Conservation (phyloP, 148 eudicot genomes). For the Camellia lanceoleosa region DNA sequence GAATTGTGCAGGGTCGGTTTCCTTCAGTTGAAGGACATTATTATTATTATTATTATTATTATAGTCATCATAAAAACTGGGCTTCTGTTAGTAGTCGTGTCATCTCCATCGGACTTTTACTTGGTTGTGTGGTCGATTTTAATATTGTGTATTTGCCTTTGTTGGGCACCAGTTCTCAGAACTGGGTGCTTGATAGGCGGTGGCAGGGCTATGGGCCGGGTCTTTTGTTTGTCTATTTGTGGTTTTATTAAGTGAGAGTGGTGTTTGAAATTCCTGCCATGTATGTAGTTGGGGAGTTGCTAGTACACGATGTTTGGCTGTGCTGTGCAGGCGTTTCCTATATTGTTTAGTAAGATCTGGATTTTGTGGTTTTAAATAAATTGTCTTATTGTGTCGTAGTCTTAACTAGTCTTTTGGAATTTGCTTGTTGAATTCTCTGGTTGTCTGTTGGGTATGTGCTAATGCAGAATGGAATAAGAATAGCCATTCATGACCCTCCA, state of each 20-base stretch:
- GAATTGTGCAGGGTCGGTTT: not conserved
- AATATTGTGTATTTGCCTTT: not conserved
- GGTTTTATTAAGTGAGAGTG: not conserved
- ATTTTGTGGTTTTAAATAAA: not conserved
- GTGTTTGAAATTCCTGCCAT: not conserved
- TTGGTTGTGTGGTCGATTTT: not conserved
- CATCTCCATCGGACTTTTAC: not conserved
- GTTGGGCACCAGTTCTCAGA: slow-evolving; percentile 20
- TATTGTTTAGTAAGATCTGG: not conserved
- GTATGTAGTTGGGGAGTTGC: not conserved
- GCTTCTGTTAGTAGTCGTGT: not conserved
- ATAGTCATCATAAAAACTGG: not conserved
- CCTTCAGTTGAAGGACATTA: not conserved
- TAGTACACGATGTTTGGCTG: not conserved
- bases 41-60: not conserved
- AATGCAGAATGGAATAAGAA: too few relatives aligned
- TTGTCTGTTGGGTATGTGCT: too few relatives aligned
- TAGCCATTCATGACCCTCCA: too few relatives aligned
- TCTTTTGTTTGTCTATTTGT: not conserved
- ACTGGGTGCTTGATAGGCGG: slow-evolving; percentile 37
- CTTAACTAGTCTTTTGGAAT: too few relatives aligned
- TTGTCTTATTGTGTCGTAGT: too few relatives aligned
- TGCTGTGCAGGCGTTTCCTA: not conserved
- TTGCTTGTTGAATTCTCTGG: too few relatives aligned
- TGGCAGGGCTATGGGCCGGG: slow-evolving; percentile 7